Evolutionary conservation across 148 eudicot genomes (phyloP), one percentile per base, ranked within the genome.

Genomic region (Camellia sinensis): DNA sequence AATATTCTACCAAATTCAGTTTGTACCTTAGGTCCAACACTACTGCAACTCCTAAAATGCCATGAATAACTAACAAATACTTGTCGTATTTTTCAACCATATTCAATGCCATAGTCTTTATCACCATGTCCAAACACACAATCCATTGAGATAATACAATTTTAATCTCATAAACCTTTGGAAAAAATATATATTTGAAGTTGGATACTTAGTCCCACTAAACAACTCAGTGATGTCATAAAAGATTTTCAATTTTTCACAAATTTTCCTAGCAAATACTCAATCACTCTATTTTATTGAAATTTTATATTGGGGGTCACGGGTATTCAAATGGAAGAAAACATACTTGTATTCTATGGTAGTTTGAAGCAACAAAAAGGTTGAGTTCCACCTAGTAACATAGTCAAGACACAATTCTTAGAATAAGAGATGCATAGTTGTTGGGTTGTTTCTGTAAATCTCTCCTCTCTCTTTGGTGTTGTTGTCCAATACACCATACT

Each of bases 371-470:
- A 82, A 22, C 82, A 64, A 21, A 53, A 29, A 85, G 0, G 81
- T 85, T 12, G 83, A 80, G 11, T 74, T 80, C 82, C 88, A 86
- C n/a, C 76, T 54, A 13, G 76, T 70, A 43, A 15, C 56, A 66
- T 45, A 44, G 69, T 82, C 82, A 61, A 70, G 67, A 54, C 14
- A 11, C 50, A 82, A 71, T 54, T 76, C 80, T 67, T 18, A 29
- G 73, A 11, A 56, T 37, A 41, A 13, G 40, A 2, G 53, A 76
- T 14, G 6, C 61, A 57, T 37, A 78, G 54, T 10, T 62, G 54
- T 9, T 46, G 70, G 29, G 67, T 60, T 0, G 71, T 71, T 54
- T 86, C 84, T 63, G 77, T 60, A 78, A 86, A 82, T 21, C 66
- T 70, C 63, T 78, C 75, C 12, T 69, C 75, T 66, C 67, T 81